Percentiles rank a stretch among this genome's conserved stretches.
Conservation (phyloP, 164 flowering plant genomes). For the Hamamelis virginiana region DNA sequence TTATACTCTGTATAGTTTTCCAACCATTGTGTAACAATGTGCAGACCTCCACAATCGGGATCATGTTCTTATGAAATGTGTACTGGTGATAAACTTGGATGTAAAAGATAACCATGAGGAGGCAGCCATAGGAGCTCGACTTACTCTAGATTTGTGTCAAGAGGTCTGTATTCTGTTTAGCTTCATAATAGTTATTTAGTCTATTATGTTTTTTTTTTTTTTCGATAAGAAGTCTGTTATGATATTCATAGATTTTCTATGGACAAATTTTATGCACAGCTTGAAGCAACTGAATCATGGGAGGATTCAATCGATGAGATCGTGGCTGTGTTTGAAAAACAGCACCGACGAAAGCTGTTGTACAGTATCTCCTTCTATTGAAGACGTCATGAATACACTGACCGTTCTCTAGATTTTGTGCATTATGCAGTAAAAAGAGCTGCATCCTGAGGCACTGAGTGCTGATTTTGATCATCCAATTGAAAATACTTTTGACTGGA, state of each 20-base stretch:
- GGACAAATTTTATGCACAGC: slow-evolving; percentile 34
- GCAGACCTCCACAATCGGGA: slow-evolving; percentile 86
- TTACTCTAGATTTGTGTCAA: slow-evolving; percentile 72
- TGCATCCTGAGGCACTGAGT: too few relatives aligned
- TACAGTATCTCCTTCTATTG: slow-evolving; percentile 76
- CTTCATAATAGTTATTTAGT: neutral
- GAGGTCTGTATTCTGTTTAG: slow-evolving; percentile 41
- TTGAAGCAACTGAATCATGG: slow-evolving; percentile 81
- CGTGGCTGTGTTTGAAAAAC: slow-evolving; percentile 67
- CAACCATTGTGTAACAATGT: slow-evolving; percentile 4
- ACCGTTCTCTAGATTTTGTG: too few relatives aligned
- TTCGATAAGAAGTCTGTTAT: neutral
- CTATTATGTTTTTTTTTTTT: too few relatives aligned
- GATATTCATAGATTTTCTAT: slow-evolving; percentile 4
- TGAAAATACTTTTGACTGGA: too few relatives aligned
- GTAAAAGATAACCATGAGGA: slow-evolving; percentile 99
- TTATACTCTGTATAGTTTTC: too few relatives aligned
- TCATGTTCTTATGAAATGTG: slow-evolving; percentile 67
- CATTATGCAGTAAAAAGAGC: too few relatives aligned
- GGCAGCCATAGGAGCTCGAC: slow-evolving; percentile 88
- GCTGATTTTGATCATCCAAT: too few relatives aligned
- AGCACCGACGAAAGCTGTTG: slow-evolving; percentile 68
- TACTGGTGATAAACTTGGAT: slow-evolving; percentile 79
- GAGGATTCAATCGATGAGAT: slow-evolving; percentile 79
- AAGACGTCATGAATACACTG: slow-evolving; percentile 16